These are phyloP conservation scores for Colletotrichum salicis DNA, from an alignment of 2,329 filamentous ascomycete species.

Conservation along the genomic window DNA sequence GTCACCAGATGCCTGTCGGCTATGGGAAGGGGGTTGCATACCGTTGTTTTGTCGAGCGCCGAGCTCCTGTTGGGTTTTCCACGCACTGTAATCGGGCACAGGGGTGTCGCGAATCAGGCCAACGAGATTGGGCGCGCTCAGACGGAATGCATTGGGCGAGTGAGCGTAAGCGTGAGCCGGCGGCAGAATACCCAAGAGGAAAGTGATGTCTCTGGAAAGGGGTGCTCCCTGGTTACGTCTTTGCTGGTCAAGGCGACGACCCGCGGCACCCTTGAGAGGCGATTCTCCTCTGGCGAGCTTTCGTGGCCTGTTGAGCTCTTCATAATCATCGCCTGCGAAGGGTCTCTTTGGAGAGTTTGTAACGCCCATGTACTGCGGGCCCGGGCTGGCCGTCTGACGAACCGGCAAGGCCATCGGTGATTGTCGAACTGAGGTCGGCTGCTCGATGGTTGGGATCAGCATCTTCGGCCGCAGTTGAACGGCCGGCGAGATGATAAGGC, in stretches of 20 bases:
- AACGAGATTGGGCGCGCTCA: conserved; percentile 78
- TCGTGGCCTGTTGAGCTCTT: conserved; percentile 78
- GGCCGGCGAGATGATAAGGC: conserved; percentile 83
- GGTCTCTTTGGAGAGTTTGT: conserved; percentile 71
- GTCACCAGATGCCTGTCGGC: conserved; percentile 56
- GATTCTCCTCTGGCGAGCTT: conserved; percentile 92
- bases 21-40: conserved; percentile 50
- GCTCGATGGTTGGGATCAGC: conserved; percentile 65
- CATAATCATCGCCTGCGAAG: conserved; percentile 76
- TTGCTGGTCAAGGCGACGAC: conserved; percentile 84
- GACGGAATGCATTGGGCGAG: conserved; percentile 75
- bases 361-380: conserved; percentile 57
- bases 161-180: conserved; percentile 77
- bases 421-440: conserved; percentile 55
- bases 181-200: conserved; percentile 78
- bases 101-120: conserved; percentile 75
- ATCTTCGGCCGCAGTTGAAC: conserved; percentile 78
- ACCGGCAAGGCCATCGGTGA: conserved; percentile 53
- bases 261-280: conserved; percentile 89
- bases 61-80: conserved; percentile 56
- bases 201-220: conserved; percentile 76
- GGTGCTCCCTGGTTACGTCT: conserved; percentile 72
- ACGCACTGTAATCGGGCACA: conserved; percentile 69
- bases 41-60: conserved; percentile 44
- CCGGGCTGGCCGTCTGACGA: conserved; percentile 53